Base-by-base conservation (phyloP, 192 early-diverging fungal species). In the Gaertneriomyces semiglobifer region DNA sequence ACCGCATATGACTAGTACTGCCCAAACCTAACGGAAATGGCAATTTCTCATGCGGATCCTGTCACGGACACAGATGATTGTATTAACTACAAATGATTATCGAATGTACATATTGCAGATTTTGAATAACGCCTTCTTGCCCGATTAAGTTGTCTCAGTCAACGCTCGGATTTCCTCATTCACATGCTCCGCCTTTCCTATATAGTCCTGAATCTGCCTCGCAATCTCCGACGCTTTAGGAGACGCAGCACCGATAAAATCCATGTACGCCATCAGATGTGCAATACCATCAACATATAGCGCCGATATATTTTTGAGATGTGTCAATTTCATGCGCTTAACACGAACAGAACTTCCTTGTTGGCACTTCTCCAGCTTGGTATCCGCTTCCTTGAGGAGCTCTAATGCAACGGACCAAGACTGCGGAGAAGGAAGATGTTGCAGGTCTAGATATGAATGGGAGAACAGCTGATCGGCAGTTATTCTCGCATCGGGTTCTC, bases 261-360 rank as follows among this genome's bases (percentile, higher is more conserved):
- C n/a, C 14, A 66, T 38, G 45, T 71, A 58, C 9, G 69, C 69
- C 41, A 71, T 45, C n/a, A 71, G 44, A 4, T 71, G 69, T 16
- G 55, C 51, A 2, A 67, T 45, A 3, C 66, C 69, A 38, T 71
- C 69, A 19, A 53, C 54, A 38, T 71, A 71, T 12, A 71, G 57
- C 6, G 59, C 65, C 7, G 69, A 47, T 7, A 70, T 19, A 10
- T 1, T 44, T 51, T 18, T 14, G 1, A 58, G 25, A 33, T 33
- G 25, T 33, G 25, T 33, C 25, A 33, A 33, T 33, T 33, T 33
- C 1, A 2, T 33, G 25, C 25, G 25, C 25, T 33, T 33, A 33
- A 0, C 25, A 33, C 25, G 25, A 33, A 2, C 25, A 1, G 25
- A 33, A 33, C 25, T 33, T 33, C 25, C 25, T 33, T 2, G 25